Evolutionary conservation across 108 stramenopile genomes (phyloP), one percentile per base, ranked within the genome.

Genomic region (Pseudonitzschia pungens): DNA sequence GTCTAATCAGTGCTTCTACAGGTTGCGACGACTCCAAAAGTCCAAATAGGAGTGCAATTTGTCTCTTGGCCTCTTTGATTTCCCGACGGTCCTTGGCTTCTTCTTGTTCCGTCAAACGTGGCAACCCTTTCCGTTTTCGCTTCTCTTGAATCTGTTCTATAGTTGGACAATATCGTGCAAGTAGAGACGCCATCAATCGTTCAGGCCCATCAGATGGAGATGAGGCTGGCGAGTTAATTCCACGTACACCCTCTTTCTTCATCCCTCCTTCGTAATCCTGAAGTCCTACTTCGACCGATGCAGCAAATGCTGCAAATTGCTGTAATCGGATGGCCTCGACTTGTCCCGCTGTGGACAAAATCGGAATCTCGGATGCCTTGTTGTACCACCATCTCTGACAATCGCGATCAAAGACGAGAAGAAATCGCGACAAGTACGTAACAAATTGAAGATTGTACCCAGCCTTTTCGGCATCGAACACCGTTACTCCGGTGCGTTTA

Each of bases 351-450:
- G 71, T 74, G 36, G 87, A 86, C 10, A 65, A 62, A 21, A 77
- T 44, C 11, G 90, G 90, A 28, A 94, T 87, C 21, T 84, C 86
- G 7, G 43, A 36, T 11, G 93, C 90, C 48, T 77, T 79, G 12
- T 80, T 58, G 50, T 87, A 90, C 89, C 90, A 94, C 86, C 89
- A 94, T 12, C 56, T 45, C 63, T 90, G 89, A 68, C 93, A 94
- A 48, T 85, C 82, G n/a, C 72, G 65, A 78, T 94, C 93, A 75
- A 90, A 92, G 0, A 75, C 79, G 6, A 94, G 71, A 8, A 94
- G 69, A 65, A 94, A 91, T 24, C 93, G 83, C 12, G 88, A 70
- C 21, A 94, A 72, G 68, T 94, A 94, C 20, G 93, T 92, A 16
- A 94, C 81, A 55, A 94, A 94, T 41, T 65, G 75, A 41, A 92